Base-by-base conservation (phyloP, 2,329 filamentous ascomycete genomes). In the Trichoderma aggressivum region DNA sequence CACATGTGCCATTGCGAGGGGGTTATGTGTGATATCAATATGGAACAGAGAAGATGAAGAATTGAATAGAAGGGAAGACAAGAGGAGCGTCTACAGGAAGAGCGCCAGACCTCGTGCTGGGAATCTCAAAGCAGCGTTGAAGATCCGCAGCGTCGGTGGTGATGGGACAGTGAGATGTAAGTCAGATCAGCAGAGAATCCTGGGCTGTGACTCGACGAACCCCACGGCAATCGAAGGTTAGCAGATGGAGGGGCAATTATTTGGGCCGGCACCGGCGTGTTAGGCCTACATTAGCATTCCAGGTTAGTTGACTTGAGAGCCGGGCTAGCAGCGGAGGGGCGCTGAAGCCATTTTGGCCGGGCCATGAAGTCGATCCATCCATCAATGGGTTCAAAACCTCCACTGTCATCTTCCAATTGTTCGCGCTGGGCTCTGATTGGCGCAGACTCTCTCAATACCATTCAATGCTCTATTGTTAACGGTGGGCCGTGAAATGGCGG, bases 1-100 rank as follows among this genome's bases (percentile, higher is more conserved):
- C 63, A 75, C 72, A 73, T 76, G 76, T 70, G 76, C 77, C 78
- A 80, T 80, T 56, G 71, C 73, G 28, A 69, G 58, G n/a, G 56
- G 32, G 56, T 24, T 30, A 18, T 30, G 16, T 30, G 34, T 10
- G 61, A 16, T 32, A 14, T 34, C 16, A 26, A 32, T 30, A 32
- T 5, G 32, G 32, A 34, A 32, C 8, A 12, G 28, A n/a, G 24
- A 56, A 18, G 39, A 43, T n/a, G 16, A 26, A 32, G 28, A 34
- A 21, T 0, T 14, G 7, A 7, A 21, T 26, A 28, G 7, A 28
- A 24, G 5, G 43, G 12, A 7, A 56, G n/a, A n/a, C n/a, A n/a
- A n/a, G 63, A 43, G 24, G 50, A 39, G 32, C 24, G 24, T 43
- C 32, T 58, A 39, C 32, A 16, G 24, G 24, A 28, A 43, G 12